Evolutionary conservation across 148 eudicot species (phyloP).

Genomic region (Diospyros kaki): DNA sequence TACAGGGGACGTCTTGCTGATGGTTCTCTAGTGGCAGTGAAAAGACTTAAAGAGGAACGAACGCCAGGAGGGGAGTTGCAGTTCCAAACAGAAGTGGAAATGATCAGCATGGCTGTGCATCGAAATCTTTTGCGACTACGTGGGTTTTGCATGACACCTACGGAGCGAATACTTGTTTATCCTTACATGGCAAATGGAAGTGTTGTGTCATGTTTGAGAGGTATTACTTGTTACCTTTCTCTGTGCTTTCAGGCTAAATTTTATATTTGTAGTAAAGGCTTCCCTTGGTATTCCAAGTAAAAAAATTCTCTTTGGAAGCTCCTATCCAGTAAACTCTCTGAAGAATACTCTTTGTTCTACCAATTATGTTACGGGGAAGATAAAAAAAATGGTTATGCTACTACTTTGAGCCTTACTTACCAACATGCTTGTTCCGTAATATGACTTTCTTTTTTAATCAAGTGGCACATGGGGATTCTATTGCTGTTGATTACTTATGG

Average conservation of each 20-base stretch:
- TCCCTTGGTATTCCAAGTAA: conserved; percentile 6
- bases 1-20: conserved; percentile 54
- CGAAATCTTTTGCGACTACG: conserved; percentile 42
- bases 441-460: too few species aligned
- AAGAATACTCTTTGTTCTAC: not conserved
- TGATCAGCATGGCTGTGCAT: conserved; percentile 57
- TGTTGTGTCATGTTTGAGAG: conserved; percentile 86
- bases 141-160: conserved; percentile 51
- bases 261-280: not conserved
- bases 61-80: conserved; percentile 50
- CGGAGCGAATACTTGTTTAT: conserved; percentile 51
- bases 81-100: conserved; percentile 54
- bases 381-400: not conserved
- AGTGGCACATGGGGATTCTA: too few species aligned
- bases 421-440: too few species aligned
- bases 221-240: conserved; percentile 22
- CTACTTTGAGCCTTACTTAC: not conserved
- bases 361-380: not conserved
- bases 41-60: conserved; percentile 44
- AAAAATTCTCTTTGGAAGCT: not conserved
- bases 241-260: not conserved
- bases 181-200: conserved; percentile 84
- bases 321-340: not conserved
- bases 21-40: conserved; percentile 50
- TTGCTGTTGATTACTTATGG: too few species aligned